Evolutionary conservation across 352 stramenopile species (phyloP), one percentile per base, ranked within the genome.

Genomic region (Pythium utonaiense): DNA sequence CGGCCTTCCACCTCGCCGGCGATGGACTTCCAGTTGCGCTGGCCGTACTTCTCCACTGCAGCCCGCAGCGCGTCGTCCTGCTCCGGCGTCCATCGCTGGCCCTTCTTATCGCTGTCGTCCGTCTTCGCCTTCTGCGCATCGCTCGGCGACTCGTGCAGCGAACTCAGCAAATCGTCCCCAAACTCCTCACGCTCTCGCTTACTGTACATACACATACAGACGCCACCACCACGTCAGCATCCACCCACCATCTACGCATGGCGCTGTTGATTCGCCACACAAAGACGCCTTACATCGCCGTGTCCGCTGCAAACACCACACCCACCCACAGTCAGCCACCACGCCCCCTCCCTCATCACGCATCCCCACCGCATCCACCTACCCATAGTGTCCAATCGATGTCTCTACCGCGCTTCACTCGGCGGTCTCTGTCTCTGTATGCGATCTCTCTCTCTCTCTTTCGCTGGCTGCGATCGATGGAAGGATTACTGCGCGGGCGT

Each of bases 21-120:
- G 40, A 85, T 83, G 21, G 58, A 69, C 73, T 95, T 94, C 88
- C 88, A 96, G 69, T 95, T 95, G 27, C 77, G 70, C 60, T 89
- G 78, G 1, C 83, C 85, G 61, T 86, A 89, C 60, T 88, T 76
- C 1, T 91, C 74, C 9, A 95, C 84, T 1, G 83, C 88, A 6
- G 67, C 62, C 24, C 83, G 77, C 57, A 96, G 68, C 52, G 76
- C 78, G 0, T 94, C 80, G 30, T 95, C 86, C 75, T 94, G 85
- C 55, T 89, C 73, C 3, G 66, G 66, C 10, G 83, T 91, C 83
- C 83, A 93, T 28, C 81, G 81, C 53, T 86, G 85, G 47, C 73
- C 72, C 41, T 72, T 68, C 64, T 84, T 80, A 27, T 78, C 78
- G 3, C 78, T 82, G 40, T 75, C 76, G 9, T 60, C 62, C 1